phyloP scores from a whole-genome alignment of 1,284 basidiomycete genomes.

The Porodaedalea pini region DNA sequence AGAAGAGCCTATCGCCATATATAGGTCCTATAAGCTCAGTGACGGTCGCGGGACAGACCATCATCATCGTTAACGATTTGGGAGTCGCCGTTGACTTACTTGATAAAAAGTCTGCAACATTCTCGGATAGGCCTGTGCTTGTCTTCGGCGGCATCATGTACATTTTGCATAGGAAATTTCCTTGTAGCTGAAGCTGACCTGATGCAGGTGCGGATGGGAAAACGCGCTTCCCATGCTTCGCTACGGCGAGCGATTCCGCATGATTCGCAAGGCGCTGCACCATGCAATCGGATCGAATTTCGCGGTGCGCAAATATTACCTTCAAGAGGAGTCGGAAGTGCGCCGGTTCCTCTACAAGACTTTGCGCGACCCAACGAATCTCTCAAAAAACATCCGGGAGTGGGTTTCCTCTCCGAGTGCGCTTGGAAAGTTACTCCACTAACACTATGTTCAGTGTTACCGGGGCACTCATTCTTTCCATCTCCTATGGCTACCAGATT shows the following conservation, averaged over 20 bases:
- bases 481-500: slow-evolving; percentile 22
- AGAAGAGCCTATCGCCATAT: not conserved
- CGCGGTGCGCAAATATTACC: slow-evolving; percentile 15
- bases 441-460: slow-evolving; percentile 8
- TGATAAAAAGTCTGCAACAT: slow-evolving; percentile 16
- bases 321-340: slow-evolving; percentile 11
- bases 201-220: slow-evolving; percentile 16
- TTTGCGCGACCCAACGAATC: slow-evolving; percentile 5
- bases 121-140: slow-evolving; percentile 13
- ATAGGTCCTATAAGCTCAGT: slow-evolving; percentile 20
- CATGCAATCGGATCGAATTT: slow-evolving; percentile 16
- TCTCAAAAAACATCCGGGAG: slow-evolving; percentile 16
- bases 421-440: not conserved
- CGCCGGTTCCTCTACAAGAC: slow-evolving; percentile 14
- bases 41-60: slow-evolving; percentile 15
- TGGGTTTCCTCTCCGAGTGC: not conserved
- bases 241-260: slow-evolving; percentile 12
- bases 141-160: slow-evolving; percentile 20
- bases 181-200: not conserved
- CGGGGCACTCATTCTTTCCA: slow-evolving; percentile 20
- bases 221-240: slow-evolving; percentile 12
- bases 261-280: slow-evolving; percentile 10
- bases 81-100: slow-evolving; percentile 14
- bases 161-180: not conserved
- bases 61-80: slow-evolving; percentile 17